Evolutionary conservation across 2,329 filamentous ascomycete species (phyloP).

Genomic region (Parasarocladium wereldwijsianum): DNA sequence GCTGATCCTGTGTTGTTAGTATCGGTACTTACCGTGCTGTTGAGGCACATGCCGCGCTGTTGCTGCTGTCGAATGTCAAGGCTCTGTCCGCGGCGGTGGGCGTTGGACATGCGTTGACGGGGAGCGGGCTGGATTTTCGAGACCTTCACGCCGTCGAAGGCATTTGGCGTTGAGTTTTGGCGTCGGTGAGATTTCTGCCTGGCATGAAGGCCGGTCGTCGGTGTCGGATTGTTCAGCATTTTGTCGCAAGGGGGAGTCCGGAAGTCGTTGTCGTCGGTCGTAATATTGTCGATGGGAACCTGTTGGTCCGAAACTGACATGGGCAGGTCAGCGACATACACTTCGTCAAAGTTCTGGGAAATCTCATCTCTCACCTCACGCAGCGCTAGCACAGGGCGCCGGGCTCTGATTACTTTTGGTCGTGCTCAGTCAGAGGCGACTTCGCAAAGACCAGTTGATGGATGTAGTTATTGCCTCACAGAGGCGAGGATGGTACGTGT

Average conservation of each 20-base stretch:
- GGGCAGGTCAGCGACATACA: not conserved
- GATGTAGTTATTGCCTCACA: too few species aligned
- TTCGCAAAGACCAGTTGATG: too few species aligned
- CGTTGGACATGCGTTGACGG: slow-evolving; percentile 21
- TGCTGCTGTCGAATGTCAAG: slow-evolving; percentile 52
- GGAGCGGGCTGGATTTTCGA: slow-evolving; percentile 36
- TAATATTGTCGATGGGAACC: slow-evolving; percentile 33
- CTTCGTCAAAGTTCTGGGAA: not conserved
- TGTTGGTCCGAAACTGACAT: slow-evolving; percentile 28
- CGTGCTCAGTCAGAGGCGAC: slow-evolving; percentile 34
- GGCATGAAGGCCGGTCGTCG: slow-evolving; percentile 58
- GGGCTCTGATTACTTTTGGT: slow-evolving; percentile 37
- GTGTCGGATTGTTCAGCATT: slow-evolving; percentile 67
- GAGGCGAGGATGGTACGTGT: too few species aligned
- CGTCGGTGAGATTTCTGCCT: slow-evolving; percentile 49
- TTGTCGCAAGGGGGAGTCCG: slow-evolving; percentile 57
- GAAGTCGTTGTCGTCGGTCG: slow-evolving; percentile 39
- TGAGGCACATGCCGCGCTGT: slow-evolving; percentile 13
- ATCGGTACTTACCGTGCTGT: slow-evolving; percentile 32
- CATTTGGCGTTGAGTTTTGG: slow-evolving; percentile 73
- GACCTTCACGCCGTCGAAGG: slow-evolving; percentile 62
- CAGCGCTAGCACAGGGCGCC: slow-evolving; percentile 72
- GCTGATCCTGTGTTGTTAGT: slow-evolving; percentile 43
- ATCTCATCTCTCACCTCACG: slow-evolving; percentile 47
- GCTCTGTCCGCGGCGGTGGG: slow-evolving; percentile 73